Base-by-base conservation (phyloP, 345 rosid species). In the Eucalyptus victrix region DNA sequence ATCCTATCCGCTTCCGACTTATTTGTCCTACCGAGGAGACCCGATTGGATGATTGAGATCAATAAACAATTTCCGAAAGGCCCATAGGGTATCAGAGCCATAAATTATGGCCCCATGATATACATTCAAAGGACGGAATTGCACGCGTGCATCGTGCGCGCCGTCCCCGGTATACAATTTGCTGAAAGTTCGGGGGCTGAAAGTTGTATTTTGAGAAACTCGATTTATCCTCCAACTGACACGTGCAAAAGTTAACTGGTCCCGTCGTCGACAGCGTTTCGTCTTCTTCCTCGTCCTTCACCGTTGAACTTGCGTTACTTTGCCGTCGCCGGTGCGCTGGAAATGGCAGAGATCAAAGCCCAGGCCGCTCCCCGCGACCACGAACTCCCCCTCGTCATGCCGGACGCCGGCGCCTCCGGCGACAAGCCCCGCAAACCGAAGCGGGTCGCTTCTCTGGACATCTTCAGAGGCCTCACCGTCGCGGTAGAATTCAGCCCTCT, bases 391-490 rank as follows among this genome's bases (percentile, higher is more conserved):
- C 91, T 96, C 65, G 81, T 88, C 89, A 51, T 94, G 21, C 76
- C 92, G 47, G 93, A 92, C 60, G 49, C 91, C 72, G 44, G 67
- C 72, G 50, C 18, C 67, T 87, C 96, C 15, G 88, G 87, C 87
- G 93, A 50, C 7, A 89, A 76, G 86, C 88, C 90, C 10, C 88
- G 45, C 34, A 92, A 88, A 87, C 54, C 87, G 56, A 92, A 87
- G 90, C 97, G 96, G 26, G 90, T 97, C 26, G 96, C 94, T 90
- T 95, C 99, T 12, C 94, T 97, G 30, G 99, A 97, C 92, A 92
- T 96, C 93, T 97, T 97, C 91, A 93, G 99, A 67, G 99, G 99
- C 88, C 97, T 97, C 83, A 94, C 98, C 17, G 99, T 97, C 23
- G 98, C 96, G 62, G 99, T 97, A 90, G 44, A 44, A 34, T 83